Percentiles rank a stretch among this genome's conserved stretches.
phyloP scores from a whole-genome alignment of 1,284 basidiomycete species.

The Ustilago nuda region DNA sequence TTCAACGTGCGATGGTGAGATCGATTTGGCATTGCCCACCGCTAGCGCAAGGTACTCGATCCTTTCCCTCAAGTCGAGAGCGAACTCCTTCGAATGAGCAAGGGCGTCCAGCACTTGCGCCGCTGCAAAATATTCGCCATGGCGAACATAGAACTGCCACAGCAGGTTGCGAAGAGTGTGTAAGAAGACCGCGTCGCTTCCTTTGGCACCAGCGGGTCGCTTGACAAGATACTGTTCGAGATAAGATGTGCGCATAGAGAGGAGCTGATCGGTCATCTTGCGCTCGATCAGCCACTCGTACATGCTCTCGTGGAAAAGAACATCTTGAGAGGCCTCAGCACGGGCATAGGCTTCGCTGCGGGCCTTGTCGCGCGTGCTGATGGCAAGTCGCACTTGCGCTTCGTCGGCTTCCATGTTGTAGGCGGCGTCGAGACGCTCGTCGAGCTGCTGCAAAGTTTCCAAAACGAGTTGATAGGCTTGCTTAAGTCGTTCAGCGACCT shows the following conservation, averaged over 20 bases:
- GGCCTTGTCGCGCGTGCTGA: constrained; percentile 60
- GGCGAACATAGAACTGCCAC: constrained; percentile 91
- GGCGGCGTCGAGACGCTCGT: constrained; percentile 71
- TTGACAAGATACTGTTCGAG: constrained; percentile 87
- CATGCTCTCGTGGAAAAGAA: constrained; percentile 91
- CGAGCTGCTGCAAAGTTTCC: constrained; percentile 83
- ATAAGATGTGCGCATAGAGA: constrained; percentile 77
- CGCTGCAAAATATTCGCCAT: constrained; percentile 79
- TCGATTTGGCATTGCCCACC: constrained; percentile 87
- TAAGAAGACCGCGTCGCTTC: constrained; percentile 35
- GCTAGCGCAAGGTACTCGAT: constrained; percentile 75
- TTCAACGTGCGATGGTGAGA: constrained; percentile 70
- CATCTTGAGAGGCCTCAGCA: constrained; percentile 85
- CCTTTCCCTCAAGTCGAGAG: constrained; percentile 58
- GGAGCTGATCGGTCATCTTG: constrained; percentile 84
- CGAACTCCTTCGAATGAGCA: constrained; percentile 84
- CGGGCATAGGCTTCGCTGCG: constrained; percentile 56
- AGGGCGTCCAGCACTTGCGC: constrained; percentile 87
- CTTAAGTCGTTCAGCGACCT: constrained; percentile 73
- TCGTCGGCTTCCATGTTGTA: constrained; percentile 43
- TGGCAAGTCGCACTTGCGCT: constrained; percentile 58
- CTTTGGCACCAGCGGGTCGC: constrained; percentile 76
- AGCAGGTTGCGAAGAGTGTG: constrained; percentile 80
- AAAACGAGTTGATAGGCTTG: constrained; percentile 76
- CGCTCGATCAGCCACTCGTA: constrained; percentile 92